Conservation (phyloP, 2,329 filamentous ascomycete species). For the Capronia americana region DNA sequence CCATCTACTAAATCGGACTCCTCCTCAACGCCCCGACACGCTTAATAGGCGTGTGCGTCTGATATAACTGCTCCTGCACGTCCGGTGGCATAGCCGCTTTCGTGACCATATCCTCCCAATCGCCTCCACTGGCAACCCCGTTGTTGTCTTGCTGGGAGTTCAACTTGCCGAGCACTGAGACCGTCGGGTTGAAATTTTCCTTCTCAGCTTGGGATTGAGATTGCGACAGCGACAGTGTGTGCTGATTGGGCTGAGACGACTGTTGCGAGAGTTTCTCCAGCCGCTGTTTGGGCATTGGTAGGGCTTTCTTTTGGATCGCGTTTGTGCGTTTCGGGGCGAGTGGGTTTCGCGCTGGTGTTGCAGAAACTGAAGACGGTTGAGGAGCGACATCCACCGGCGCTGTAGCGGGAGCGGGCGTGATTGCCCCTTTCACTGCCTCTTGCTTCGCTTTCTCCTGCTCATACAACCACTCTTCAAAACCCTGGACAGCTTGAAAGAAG, state of each 20-base stretch:
- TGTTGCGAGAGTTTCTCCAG: slow-evolving; percentile 24
- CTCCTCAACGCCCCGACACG: slow-evolving; percentile 39
- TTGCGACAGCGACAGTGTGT: background rate
- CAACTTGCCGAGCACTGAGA: slow-evolving; percentile 20
- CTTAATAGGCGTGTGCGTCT: slow-evolving; percentile 37
- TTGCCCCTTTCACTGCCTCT: slow-evolving; percentile 15
- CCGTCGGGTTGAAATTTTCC: slow-evolving; percentile 34
- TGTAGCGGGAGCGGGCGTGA: background rate
- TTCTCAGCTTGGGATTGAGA: slow-evolving; percentile 24
- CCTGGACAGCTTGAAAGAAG: slow-evolving; percentile 37
- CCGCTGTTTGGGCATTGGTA: slow-evolving; percentile 37
- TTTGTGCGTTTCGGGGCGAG: slow-evolving; percentile 36
- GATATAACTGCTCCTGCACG: slow-evolving; percentile 40
- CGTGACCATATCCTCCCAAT: slow-evolving; percentile 4
- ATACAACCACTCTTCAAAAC: slow-evolving; percentile 38
- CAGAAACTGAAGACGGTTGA: background rate
- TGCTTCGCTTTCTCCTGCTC: slow-evolving; percentile 30
- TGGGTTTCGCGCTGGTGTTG: slow-evolving; percentile 26
- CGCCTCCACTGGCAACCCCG: background rate
- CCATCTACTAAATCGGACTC: slow-evolving; percentile 35
- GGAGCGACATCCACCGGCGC: background rate
- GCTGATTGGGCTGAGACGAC: background rate
- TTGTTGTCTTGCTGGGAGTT: slow-evolving; percentile 10
- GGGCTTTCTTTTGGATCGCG: slow-evolving; percentile 35
- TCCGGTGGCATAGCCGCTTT: slow-evolving; percentile 38